phyloP scores from a whole-genome alignment of 73 alveolate species.

The Paramecium octaurelia region DNA sequence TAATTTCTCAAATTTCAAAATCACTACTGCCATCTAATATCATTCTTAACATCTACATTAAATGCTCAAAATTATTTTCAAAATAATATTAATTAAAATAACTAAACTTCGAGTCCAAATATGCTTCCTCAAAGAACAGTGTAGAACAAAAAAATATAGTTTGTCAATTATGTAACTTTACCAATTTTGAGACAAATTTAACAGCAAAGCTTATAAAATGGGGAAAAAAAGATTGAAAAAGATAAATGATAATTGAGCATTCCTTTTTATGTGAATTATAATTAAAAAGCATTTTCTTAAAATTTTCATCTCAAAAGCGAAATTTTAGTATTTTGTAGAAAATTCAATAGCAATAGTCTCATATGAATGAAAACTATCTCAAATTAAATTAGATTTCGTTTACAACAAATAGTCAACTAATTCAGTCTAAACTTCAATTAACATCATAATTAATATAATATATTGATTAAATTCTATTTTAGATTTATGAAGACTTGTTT shows the following conservation, averaged over 20 bases:
- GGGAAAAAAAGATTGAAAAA: background rate
- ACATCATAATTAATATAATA: too few species aligned
- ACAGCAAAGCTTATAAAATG: background rate
- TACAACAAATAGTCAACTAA: background rate
- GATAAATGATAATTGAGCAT: background rate
- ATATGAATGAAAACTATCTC: background rate
- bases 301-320: background rate
- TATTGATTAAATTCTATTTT: too few species aligned
- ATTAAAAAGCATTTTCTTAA: background rate
- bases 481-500: too few species aligned
- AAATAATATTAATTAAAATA: background rate
- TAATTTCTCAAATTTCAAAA: background rate
- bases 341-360: background rate
- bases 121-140: background rate
- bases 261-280: background rate
- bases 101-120: background rate
- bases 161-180: background rate
- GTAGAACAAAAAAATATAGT: background rate
- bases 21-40: background rate
- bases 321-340: background rate
- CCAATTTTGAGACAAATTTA: background rate
- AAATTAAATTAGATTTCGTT: too few species aligned
- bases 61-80: background rate
- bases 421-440: too few species aligned
- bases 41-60: background rate